phyloP scores from a whole-genome alignment of 176 grass and related monocot species.

The barley (Hordeum vulgare) region DNA sequence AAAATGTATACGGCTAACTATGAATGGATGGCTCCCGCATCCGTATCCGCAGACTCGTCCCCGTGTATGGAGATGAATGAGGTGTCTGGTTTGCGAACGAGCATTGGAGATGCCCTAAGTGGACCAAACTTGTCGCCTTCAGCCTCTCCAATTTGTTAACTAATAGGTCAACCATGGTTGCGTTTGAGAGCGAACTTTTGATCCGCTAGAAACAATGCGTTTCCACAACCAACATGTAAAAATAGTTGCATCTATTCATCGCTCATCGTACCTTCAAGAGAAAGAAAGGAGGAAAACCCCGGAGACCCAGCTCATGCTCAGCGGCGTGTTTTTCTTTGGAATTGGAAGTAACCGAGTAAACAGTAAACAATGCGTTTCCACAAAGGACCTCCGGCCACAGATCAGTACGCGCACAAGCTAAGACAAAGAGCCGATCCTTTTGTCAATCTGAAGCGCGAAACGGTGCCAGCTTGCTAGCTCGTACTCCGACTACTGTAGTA shows the following conservation, averaged over 20 bases:
- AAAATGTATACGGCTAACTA: no score
- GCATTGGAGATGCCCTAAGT: no score
- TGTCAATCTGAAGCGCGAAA: neutral
- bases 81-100: no score
- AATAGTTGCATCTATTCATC: neutral
- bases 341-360: neutral
- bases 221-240: neutral
- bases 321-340: neutral
- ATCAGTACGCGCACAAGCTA: constrained; percentile 20
- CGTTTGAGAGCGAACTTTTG: neutral
- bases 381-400: constrained; percentile 6
- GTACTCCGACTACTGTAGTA: no score
- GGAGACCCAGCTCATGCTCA: neutral
- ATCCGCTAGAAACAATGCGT: neutral
- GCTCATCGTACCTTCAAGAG: neutral
- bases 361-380: neutral
- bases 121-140: neutral
- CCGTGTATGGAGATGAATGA: no score
- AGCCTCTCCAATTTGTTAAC: neutral
- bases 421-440: neutral
- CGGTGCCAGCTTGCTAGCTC: neutral
- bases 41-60: no score
- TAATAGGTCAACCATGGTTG: neutral
- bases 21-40: no score
- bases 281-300: neutral